Evolutionary conservation across 225 moss, liverwort and hornwort genomes (phyloP), one percentile per base, ranked within the genome.

Genomic region (Bryum argenteum): DNA sequence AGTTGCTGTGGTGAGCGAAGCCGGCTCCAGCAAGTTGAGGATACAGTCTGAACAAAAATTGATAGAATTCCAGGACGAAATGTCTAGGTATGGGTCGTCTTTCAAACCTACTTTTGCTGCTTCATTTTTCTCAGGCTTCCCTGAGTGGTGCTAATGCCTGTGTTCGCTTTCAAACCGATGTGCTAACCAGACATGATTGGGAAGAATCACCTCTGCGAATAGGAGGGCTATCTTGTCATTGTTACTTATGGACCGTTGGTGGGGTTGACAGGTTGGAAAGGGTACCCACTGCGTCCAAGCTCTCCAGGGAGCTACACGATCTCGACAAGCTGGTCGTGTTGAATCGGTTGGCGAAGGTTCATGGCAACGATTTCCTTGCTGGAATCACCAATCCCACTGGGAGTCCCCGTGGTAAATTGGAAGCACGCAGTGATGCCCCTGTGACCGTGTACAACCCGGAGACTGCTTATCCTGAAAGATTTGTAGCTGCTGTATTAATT

Each of bases 281-380:
- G 71, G 81, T 89, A 76, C 89, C 92, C 55, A 89, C 92, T 56
- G 98, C 98, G 33, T 88, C 76, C 63, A 92, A 86, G 73, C 79
- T 98, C 56, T 78, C 85, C 0, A 70, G 81, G 79, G 91, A 98
- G 69, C 69, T 94, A 58, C 85, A 91, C 42, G 98, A 91, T 28
- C 81, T 88, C 57, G 94, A 98, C 69, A 91, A 89, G 68, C 52
- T 94, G 62, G 78, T 78, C 63, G 79, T 94, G 61, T 84, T 89
- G 71, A 94, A 91, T 78, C 83, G 98, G 59, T 78, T 98, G 85
- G 89, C 89, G 5, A 89, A 78, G 72, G 74, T 87, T 54, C 92
- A 98, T 42, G 89, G 86, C 43, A 58, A 86, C 17, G 83, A 74
- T 14, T 78, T 89, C 74, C 58, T 85, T 48, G 85, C 79, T 42